Evolutionary conservation across 2,329 filamentous ascomycete species (phyloP), one percentile per base, ranked within the genome.

Genomic region (Blastomyces parvus): DNA sequence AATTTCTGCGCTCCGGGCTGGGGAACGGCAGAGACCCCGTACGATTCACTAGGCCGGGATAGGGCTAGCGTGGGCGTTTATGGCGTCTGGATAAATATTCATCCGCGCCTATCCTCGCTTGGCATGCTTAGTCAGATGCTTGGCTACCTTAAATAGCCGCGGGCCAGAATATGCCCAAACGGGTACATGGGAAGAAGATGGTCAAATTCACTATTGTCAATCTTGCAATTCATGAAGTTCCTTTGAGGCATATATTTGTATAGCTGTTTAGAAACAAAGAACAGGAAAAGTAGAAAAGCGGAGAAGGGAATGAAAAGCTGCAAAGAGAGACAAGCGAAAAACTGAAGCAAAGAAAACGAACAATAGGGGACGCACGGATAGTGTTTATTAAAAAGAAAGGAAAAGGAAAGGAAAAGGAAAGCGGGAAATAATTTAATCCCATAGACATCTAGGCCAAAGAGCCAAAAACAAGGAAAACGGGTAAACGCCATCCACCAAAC

Each of bases 401-500:
- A 38, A 40, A 2, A 3, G 33, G 33, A 33, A 33, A 33, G 4
- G 6, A 53, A 53, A 30, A 25, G 52, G 14, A n/a, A 46, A n/a
- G 22, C 6, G 42, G 42, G 22, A 19, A 46, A 19, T n/a, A 46
- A 46, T 46, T n/a, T 46, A 5, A n/a, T 40, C 55, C n/a, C 36
- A 40, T 59, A 13, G 56, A 44, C 36, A 44, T 59, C 56, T 44
- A 44, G n/a, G 22, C 11, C 38, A 25, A 63, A 0, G 42, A 65
- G 65, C 74, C 69, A 68, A 50, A 13, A 25, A 50, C 3, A 25
- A 50, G 22, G 25, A 50, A 3, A 50, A 50, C 2, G 22, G 13
- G 22, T 67, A 72, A 77, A 77, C 74, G 75, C 75, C 75, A 72
- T 74, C 73, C 72, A 69, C 74, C 40, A 6, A 42, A 75, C 73